Percentiles rank a stretch among this genome's conserved stretches.
Evolutionary conservation across 495 filamentous ascomycete species (phyloP).

Genomic region (Hypoxylon lenormandii): DNA sequence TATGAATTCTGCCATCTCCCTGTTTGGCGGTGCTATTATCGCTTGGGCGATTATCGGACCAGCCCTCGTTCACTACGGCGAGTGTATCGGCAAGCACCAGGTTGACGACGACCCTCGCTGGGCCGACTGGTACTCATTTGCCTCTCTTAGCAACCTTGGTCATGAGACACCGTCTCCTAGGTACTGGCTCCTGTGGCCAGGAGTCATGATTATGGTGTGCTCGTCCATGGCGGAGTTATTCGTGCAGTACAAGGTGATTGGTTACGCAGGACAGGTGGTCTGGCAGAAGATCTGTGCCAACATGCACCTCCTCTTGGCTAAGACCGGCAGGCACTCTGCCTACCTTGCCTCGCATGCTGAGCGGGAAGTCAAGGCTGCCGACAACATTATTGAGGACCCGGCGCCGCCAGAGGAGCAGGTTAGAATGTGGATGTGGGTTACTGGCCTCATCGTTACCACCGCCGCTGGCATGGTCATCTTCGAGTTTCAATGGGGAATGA

Average conservation of each 20-base stretch:
- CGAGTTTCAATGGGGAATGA: slow-evolving; percentile 70
- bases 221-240: slow-evolving; percentile 70
- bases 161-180: slow-evolving; percentile 67
- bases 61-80: slow-evolving; percentile 67
- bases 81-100: slow-evolving; percentile 60
- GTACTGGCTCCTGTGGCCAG: slow-evolving; percentile 58
- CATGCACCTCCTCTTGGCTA: slow-evolving; percentile 55
- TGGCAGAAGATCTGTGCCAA: slow-evolving; percentile 61
- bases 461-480: slow-evolving; percentile 69
- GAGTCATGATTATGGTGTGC: slow-evolving; percentile 55
- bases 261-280: slow-evolving; percentile 62
- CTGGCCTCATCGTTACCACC: slow-evolving; percentile 64
- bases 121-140: slow-evolving; percentile 63
- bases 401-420: slow-evolving; percentile 68
- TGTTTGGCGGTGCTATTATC: slow-evolving; percentile 69
- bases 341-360: slow-evolving; percentile 62
- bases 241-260: slow-evolving; percentile 71
- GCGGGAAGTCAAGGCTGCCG: slow-evolving; percentile 46
- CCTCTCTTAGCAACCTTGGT: slow-evolving; percentile 61
- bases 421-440: slow-evolving; percentile 71
- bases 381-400: slow-evolving; percentile 63
- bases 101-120: slow-evolving; percentile 62
- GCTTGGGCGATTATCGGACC: slow-evolving; percentile 77
- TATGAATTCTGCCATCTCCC: slow-evolving; percentile 72
- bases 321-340: slow-evolving; percentile 58